Conservation (phyloP, 768 basidiomycete genomes). For the Boletus pseudo-olivaceus region DNA sequence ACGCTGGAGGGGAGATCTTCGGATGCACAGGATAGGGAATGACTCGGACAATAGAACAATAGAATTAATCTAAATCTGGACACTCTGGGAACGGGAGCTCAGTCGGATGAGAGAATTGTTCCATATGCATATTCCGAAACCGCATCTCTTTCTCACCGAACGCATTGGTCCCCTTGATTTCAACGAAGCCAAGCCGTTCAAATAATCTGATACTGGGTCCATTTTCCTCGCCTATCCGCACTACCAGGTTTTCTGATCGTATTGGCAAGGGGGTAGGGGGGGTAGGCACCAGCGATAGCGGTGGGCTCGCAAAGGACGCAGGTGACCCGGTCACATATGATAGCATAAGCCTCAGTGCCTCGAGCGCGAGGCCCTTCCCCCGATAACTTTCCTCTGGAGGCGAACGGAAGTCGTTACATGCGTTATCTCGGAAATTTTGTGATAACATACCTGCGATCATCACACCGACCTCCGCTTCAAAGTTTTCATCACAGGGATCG, state of each 20-base stretch:
- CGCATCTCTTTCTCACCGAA: constrained; percentile 87
- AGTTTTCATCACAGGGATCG: constrained; percentile 36
- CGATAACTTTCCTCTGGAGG: constrained; percentile 60
- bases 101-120: constrained; percentile 1
- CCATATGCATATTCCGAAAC: neutral
- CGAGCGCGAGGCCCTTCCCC: constrained; percentile 61
- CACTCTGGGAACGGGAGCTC: neutral
- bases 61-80: constrained; percentile 2
- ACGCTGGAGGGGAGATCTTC: neutral
- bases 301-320: constrained; percentile 8
- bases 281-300: constrained; percentile 17
- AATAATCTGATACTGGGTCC: constrained; percentile 69
- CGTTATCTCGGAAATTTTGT: neutral
- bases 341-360: constrained; percentile 64
- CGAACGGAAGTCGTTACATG: neutral
- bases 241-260: constrained; percentile 50
- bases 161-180: constrained; percentile 64
- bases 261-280: constrained; percentile 43
- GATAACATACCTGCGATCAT: constrained; percentile 76
- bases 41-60: constrained; percentile 15
- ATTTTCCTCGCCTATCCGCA: constrained; percentile 70
- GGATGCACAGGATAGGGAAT: neutral
- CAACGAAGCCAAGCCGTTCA: constrained; percentile 67
- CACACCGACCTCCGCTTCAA: constrained; percentile 82
- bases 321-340: constrained; percentile 58